Evolutionary conservation across 495 filamentous ascomycete species (phyloP).

Genomic region (Penicillium subrubescens): DNA sequence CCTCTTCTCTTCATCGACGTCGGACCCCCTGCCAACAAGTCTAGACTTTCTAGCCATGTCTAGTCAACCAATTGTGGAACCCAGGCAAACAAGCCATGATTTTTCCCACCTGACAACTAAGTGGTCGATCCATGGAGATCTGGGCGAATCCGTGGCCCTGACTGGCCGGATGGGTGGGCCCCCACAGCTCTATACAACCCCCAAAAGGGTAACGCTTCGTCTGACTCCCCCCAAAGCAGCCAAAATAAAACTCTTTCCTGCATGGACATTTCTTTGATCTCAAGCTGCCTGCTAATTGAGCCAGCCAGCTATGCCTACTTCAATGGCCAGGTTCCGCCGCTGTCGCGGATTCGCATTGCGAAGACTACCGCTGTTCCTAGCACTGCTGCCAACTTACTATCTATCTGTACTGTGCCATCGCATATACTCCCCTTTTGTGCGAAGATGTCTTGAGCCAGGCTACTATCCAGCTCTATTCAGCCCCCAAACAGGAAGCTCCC

Average conservation of each 20-base stretch:
- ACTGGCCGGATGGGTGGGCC: background rate
- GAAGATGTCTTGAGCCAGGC: conserved; percentile 18
- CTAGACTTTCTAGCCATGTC: background rate
- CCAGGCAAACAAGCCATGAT: background rate
- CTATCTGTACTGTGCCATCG: background rate
- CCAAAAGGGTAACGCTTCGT: conserved; percentile 6
- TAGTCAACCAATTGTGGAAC: background rate
- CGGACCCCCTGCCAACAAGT: background rate
- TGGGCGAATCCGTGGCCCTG: background rate
- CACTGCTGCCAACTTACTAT: background rate
- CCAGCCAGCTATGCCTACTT: background rate
- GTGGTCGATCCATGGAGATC: conserved; percentile 6
- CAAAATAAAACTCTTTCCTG: background rate
- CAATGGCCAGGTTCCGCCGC: conserved; percentile 9
- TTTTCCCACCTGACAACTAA: background rate
- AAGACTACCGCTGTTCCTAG: background rate
- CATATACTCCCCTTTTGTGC: background rate
- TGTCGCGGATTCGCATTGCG: conserved; percentile 3
- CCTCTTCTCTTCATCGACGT: background rate
- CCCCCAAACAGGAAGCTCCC: background rate
- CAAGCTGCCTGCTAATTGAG: background rate
- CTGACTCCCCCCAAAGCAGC: background rate
- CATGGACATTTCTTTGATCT: background rate
- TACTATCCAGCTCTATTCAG: background rate
- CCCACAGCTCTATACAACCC: conserved; percentile 1